Evolutionary conservation across 805 yeast species (phyloP).

Genomic region (Candida anglica): DNA sequence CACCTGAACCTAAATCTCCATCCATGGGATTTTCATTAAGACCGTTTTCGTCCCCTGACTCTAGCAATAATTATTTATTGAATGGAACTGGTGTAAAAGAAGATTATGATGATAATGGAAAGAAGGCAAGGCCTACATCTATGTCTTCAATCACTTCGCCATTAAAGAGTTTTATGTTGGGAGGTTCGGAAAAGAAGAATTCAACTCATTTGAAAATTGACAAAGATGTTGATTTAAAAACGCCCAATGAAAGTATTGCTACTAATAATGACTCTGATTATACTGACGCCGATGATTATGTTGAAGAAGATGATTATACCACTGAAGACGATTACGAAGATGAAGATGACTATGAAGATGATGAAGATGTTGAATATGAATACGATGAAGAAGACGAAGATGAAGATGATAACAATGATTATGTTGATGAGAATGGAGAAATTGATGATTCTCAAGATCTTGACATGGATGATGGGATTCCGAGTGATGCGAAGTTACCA

Average conservation of each 20-base stretch:
- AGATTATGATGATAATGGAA: conserved; percentile 9
- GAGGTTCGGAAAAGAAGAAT: conserved; percentile 12
- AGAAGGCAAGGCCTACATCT: conserved; percentile 28
- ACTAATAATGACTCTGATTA: conserved; percentile 8
- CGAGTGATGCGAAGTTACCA: conserved; percentile 2
- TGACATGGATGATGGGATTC: conserved; percentile 8
- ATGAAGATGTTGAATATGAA: conserved; percentile 20
- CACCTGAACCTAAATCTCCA: conserved; percentile 15
- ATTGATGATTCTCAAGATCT: conserved; percentile 11
- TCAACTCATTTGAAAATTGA: conserved; percentile 10
- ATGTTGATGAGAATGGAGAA: conserved; percentile 11
- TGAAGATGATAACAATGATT: conserved; percentile 12
- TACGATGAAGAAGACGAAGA: conserved; percentile 13
- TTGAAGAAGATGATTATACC: conserved; percentile 23
- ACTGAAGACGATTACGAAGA: conserved; percentile 19
- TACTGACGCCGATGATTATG: conserved; percentile 22
- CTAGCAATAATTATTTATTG: conserved; percentile 8
- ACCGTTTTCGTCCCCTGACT: conserved; percentile 1
- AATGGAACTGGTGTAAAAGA: neutral
- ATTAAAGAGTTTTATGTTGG: conserved; percentile 37
- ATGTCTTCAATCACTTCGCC: conserved; percentile 37
- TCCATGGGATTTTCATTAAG: conserved; percentile 4
- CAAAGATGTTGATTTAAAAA: conserved; percentile 21
- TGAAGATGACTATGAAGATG: conserved; percentile 28
- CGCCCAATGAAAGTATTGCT: conserved; percentile 8